Percentiles rank a stretch among this genome's conserved stretches.
These are phyloP conservation scores for Lentinula detonsa DNA, from an alignment of 768 basidiomycete genomes.

Conservation along the genomic window DNA sequence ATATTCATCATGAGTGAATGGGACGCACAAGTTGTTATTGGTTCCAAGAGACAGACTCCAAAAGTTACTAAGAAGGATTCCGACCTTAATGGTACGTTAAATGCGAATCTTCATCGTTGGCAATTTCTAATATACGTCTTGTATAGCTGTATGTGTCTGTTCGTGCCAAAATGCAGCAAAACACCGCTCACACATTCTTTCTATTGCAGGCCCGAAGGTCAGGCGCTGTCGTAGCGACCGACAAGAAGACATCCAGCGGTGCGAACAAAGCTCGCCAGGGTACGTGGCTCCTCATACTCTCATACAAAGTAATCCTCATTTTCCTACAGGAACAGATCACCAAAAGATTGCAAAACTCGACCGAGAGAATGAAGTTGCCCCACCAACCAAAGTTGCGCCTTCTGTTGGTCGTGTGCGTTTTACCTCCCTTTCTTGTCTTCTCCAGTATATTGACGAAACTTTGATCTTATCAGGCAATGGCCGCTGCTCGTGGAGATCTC, in stretches of 20 bases:
- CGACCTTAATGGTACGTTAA: conserved; percentile 48
- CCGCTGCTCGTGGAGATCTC: conserved; percentile 70
- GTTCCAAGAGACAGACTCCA: conserved; percentile 53
- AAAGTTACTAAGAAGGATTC: conserved; percentile 59
- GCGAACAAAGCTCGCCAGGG: conserved; percentile 75
- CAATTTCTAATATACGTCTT: not conserved
- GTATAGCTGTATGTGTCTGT: conserved; percentile 45
- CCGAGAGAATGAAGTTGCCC: conserved; percentile 92
- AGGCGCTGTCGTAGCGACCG: conserved; percentile 75
- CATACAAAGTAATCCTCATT: not conserved
- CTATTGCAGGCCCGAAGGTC: conserved; percentile 60
- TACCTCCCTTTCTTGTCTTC: not conserved
- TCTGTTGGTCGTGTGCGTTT: conserved; percentile 64
- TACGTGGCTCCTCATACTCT: conserved; percentile 22
- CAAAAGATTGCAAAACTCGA: conserved; percentile 92
- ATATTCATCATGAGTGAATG: conserved; percentile 45
- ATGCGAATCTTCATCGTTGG: conserved; percentile 12
- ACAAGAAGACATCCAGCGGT: conserved; percentile 69
- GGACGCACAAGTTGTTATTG: conserved; percentile 72
- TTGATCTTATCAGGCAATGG: conserved; percentile 57
- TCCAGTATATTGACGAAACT: not conserved
- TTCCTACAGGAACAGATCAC: conserved; percentile 74
- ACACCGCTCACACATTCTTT: not conserved
- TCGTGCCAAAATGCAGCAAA: not conserved
- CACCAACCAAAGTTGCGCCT: conserved; percentile 73